phyloP scores from a whole-genome alignment of 164 flowering plant genomes.

The Saururus chinensis region DNA sequence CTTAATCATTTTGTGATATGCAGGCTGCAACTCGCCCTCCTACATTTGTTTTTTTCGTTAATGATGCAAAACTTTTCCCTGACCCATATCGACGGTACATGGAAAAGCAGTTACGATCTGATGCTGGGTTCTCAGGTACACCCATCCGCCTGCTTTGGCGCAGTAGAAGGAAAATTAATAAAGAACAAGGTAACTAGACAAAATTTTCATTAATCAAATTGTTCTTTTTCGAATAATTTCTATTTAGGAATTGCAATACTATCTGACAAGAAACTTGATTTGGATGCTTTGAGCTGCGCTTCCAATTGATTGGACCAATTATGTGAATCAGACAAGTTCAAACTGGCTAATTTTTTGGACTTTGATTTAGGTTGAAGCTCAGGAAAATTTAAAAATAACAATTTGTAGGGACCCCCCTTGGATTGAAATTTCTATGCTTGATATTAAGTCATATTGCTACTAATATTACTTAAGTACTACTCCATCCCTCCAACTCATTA shows the following conservation, averaged over 20 bases:
- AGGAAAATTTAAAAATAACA: too few relatives aligned
- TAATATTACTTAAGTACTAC: too few relatives aligned
- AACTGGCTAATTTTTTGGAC: too few relatives aligned
- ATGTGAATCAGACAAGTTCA: neutral
- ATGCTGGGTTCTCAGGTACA: conserved; percentile 90
- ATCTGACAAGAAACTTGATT: neutral
- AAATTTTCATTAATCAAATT: neutral
- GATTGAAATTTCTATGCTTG: too few relatives aligned
- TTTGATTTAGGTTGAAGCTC: too few relatives aligned
- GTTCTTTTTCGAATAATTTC: too few relatives aligned
- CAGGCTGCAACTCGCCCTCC: conserved; percentile 99
- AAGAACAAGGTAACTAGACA: conserved; percentile 25
- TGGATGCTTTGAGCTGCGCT: neutral
- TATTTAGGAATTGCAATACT: neutral
- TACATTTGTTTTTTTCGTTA: conserved; percentile 96
- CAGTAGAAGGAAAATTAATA: conserved; percentile 63
- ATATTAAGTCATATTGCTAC: too few relatives aligned
- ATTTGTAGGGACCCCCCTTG: too few relatives aligned
- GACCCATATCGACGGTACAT: conserved; percentile 86
- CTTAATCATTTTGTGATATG: conserved; percentile 5
- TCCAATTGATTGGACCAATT: neutral
- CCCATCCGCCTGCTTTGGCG: conserved; percentile 98
- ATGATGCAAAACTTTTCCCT: conserved; percentile 90
- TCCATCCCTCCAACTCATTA: too few relatives aligned
- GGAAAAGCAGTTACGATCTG: conserved; percentile 87